Conservation (phyloP, 495 filamentous ascomycete genomes). For the Neurospora sublineolata region DNA sequence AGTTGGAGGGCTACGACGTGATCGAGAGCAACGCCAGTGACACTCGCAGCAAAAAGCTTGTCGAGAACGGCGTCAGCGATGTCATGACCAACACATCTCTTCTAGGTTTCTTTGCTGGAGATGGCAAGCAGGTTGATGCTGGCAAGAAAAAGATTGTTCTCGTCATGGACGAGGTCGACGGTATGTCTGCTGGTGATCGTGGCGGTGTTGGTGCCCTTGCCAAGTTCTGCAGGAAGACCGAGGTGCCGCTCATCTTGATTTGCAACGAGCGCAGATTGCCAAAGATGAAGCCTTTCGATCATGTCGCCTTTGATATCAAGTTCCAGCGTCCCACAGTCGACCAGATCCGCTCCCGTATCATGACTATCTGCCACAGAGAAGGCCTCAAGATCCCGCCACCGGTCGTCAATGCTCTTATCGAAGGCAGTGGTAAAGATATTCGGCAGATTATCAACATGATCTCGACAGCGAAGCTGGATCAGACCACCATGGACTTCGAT, state of each 20-base stretch:
- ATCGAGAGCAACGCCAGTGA: constrained; percentile 95
- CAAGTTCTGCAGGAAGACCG: constrained; percentile 85
- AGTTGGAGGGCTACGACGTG: constrained; percentile 84
- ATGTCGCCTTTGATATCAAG: constrained; percentile 67
- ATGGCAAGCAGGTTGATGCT: constrained; percentile 65
- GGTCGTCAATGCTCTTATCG: constrained; percentile 90
- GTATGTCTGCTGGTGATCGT: constrained; percentile 95
- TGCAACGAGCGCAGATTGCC: constrained; percentile 88
- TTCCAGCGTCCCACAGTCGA: constrained; percentile 85
- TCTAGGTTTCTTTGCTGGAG: constrained; percentile 81
- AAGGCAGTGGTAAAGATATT: constrained; percentile 90
- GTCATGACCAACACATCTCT: constrained; percentile 89
- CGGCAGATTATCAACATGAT: constrained; percentile 98
- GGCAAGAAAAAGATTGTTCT: constrained; percentile 85
- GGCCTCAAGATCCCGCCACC: constrained; percentile 71
- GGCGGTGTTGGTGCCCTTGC: constrained; percentile 93
- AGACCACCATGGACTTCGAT: constrained; percentile 65
- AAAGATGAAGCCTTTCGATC: constrained; percentile 98
- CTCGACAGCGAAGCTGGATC: constrained; percentile 80
- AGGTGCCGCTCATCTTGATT: constrained; percentile 90
- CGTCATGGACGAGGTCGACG: constrained; percentile 98
- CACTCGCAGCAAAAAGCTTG: constrained; percentile 92
- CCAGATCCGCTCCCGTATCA: constrained; percentile 77
- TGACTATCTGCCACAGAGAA: constrained; percentile 89
- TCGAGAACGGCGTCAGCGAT: constrained; percentile 74